Evolutionary conservation across 1,284 basidiomycete species (phyloP).

Genomic region (Thelephora terrestris): DNA sequence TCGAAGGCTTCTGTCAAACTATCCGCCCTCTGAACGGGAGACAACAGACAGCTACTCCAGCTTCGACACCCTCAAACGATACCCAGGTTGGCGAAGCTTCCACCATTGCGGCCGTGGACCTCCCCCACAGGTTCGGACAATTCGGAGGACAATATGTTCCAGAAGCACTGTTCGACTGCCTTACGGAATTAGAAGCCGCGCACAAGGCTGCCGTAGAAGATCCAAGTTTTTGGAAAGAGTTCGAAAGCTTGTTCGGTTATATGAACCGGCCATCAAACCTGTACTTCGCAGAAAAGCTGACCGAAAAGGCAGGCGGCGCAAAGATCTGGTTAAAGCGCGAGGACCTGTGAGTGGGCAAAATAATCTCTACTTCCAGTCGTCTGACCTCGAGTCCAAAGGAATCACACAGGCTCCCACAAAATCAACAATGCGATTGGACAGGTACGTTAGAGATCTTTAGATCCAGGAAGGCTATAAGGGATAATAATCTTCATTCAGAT

Average conservation of each 20-base stretch:
- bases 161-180: conserved; percentile 86
- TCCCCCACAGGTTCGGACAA: conserved; percentile 85
- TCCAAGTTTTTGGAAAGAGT: conserved; percentile 91
- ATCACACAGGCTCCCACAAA: conserved; percentile 96
- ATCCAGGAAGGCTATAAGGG: conserved; percentile 3
- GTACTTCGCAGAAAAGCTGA: conserved; percentile 62
- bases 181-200: conserved; percentile 85
- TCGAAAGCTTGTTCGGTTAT: conserved; percentile 82
- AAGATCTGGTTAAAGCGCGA: conserved; percentile 98
- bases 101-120: conserved; percentile 8
- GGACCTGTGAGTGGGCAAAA: conserved; percentile 57
- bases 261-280: conserved; percentile 67
- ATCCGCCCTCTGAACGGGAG: conserved; percentile 41
- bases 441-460: conserved; percentile 24
- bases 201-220: conserved; percentile 83
- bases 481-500: conserved; percentile 46
- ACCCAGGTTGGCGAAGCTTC: conserved; percentile 19
- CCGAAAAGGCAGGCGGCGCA: conserved; percentile 65
- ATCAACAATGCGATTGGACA: conserved; percentile 95
- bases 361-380: conserved; percentile 1
- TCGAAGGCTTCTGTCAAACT: conserved; percentile 68
- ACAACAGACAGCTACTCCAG: conserved; percentile 28
- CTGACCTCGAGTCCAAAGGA: conserved; percentile 33
- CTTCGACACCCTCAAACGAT: conserved; percentile 24
- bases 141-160: conserved; percentile 98